Evolutionary conservation across 352 stramenopile species (phyloP), one percentile per base, ranked within the genome.

Genomic region (Pseudoperonospora humuli): DNA sequence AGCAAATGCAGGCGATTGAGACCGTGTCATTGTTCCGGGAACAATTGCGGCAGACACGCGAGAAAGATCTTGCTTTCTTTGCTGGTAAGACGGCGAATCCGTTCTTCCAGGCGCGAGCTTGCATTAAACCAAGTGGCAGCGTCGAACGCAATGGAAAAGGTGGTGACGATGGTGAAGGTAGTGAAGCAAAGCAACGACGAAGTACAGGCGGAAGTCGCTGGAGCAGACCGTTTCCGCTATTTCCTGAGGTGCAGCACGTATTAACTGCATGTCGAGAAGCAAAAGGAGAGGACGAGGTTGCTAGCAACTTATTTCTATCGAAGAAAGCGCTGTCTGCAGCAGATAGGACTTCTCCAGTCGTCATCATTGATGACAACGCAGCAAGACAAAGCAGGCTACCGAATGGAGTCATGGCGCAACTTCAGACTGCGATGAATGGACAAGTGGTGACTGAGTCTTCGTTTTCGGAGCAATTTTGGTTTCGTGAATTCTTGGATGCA

Each of bases 11-110:
- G 29, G 75, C 84, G 45, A 80, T 86, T 42, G 72, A 89, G 24
- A 68, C 77, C 2, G 53, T 86, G 24, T 69, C 63, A 5, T 51
- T 60, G 5, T 73, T 89, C 26, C 75, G 74, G 9, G 75, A 86
- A 28, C 63, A 89, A 26, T 49, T 86, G 31, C 65, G 70, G 2
- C 57, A 76, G 43, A 70, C 71, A 15, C 74, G 77, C 4, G 77
- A 89, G 38, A 78, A 79, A 13, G 77, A 89, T 47, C 45, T 75
- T 13, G 72, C 61, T 17, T 89, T 87, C 41, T 89, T 86, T 31
- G 64, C 54, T n/a, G 70, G 67, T 7, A 71, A 71, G 20, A 60
- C 45, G 2, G 54, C 67, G 8, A 86, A 86, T 21, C 70, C 77
- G 10, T 89, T 89, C 39, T 89, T 89, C 42, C 61, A 84, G 24